A percentile compares a stretch with the other conserved stretches of the same genome.
phyloP scores from a whole-genome alignment of 257 asterid species.

The Solanum etuberosum region DNA sequence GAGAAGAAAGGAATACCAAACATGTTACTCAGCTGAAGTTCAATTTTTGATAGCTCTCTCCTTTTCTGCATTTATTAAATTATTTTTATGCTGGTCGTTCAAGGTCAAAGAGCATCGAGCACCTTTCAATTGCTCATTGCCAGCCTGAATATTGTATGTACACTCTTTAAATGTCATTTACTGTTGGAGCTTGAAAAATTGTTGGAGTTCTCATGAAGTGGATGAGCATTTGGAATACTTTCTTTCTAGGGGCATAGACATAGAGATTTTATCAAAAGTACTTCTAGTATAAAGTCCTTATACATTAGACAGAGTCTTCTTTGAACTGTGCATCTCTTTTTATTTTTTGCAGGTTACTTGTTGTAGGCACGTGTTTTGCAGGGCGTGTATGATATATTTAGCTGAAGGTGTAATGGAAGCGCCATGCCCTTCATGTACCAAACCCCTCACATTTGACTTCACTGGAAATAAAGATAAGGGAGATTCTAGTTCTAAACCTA shows the following conservation, averaged over 20 bases:
- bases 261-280: too few relatives aligned
- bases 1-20: background rate
- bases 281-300: background rate
- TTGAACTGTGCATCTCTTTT: background rate
- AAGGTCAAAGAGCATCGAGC: background rate
- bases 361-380: conserved; percentile 71
- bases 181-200: background rate
- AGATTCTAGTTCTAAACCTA: conserved; percentile 32
- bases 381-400: conserved; percentile 56
- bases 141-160: background rate
- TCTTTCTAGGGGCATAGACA: background rate
- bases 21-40: background rate
- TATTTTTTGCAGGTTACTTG: conserved; percentile 46
- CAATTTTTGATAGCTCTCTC: background rate
- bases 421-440: conserved; percentile 71
- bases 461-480: conserved; percentile 31
- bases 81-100: background rate
- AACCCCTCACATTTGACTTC: conserved; percentile 56
- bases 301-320: background rate
- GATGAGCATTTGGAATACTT: too few relatives aligned
- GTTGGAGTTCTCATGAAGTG: background rate
- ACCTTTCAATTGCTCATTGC: background rate
- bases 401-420: conserved; percentile 51
- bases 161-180: background rate
- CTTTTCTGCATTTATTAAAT: background rate